These are phyloP conservation scores for Fomitopsis betulina DNA, from an alignment of 1,284 basidiomycete species.

Conservation along the genomic window DNA sequence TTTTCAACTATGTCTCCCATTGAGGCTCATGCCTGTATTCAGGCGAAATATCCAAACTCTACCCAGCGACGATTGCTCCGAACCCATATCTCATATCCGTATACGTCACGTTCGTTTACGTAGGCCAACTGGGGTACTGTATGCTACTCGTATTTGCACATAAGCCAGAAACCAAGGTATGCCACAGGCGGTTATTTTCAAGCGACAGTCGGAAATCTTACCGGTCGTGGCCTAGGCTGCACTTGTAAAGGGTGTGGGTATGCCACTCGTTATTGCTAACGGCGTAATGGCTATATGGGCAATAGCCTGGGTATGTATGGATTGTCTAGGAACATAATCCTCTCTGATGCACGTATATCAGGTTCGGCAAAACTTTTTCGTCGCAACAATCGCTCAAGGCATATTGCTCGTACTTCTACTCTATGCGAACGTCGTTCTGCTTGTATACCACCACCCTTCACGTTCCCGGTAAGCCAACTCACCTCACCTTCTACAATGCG, in stretches of 20 bases:
- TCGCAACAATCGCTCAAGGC: constrained; percentile 58
- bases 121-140: constrained; percentile 77
- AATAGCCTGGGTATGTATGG: constrained; percentile 60
- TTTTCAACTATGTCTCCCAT: background rate
- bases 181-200: background rate
- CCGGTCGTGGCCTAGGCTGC: constrained; percentile 40
- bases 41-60: constrained; percentile 51
- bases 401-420: constrained; percentile 54
- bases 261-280: constrained; percentile 76
- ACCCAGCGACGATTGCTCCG: constrained; percentile 75
- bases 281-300: constrained; percentile 84
- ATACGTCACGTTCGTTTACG: constrained; percentile 61
- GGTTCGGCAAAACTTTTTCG: constrained; percentile 58
- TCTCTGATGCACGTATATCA: constrained; percentile 18
- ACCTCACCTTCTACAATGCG: background rate
- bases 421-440: constrained; percentile 63
- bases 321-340: too few species aligned
- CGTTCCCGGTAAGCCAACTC: constrained; percentile 14
- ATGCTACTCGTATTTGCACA: constrained; percentile 65
- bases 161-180: constrained; percentile 79
- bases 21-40: background rate
- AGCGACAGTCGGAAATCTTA: background rate
- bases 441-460: constrained; percentile 61
- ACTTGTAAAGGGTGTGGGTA: constrained; percentile 72
- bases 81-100: constrained; percentile 55